Conservation (phyloP, 306 rosid species). For the Canavalia gladiata region DNA sequence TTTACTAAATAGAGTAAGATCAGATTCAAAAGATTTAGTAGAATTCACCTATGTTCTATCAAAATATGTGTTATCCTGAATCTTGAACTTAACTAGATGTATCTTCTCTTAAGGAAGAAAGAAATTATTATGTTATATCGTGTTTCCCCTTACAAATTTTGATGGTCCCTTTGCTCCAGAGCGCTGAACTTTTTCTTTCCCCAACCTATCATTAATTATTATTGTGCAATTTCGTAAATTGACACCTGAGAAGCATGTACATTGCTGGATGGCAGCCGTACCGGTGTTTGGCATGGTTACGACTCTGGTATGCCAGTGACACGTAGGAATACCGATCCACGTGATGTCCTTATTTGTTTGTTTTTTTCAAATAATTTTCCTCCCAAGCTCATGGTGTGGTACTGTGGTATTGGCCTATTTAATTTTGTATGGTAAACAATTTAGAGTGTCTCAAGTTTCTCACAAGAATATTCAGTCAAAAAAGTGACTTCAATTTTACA, state of each 20-base stretch:
- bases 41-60: not conserved
- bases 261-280: not conserved
- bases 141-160: too few relatives aligned
- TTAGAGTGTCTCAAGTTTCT: not conserved
- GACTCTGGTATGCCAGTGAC: conserved; percentile 12
- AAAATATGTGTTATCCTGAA: not conserved
- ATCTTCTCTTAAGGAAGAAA: not conserved
- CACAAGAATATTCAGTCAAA: too few relatives aligned
- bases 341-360: not conserved
- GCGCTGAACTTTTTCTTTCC: too few relatives aligned
- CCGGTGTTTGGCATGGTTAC: conserved; percentile 1
- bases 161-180: too few relatives aligned
- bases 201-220: not conserved
- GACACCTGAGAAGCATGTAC: not conserved
- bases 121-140: too few relatives aligned
- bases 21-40: not conserved
- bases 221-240: conserved; percentile 27
- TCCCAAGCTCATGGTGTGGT: not conserved
- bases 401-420: not conserved
- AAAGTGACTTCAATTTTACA: too few relatives aligned
- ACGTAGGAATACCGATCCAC: conserved; percentile 22
- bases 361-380: not conserved
- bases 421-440: too few relatives aligned
- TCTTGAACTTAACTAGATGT: not conserved
- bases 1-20: not conserved